phyloP scores from a whole-genome alignment of 345 rosid genomes.

The Cardamine chenopodiifolia region DNA sequence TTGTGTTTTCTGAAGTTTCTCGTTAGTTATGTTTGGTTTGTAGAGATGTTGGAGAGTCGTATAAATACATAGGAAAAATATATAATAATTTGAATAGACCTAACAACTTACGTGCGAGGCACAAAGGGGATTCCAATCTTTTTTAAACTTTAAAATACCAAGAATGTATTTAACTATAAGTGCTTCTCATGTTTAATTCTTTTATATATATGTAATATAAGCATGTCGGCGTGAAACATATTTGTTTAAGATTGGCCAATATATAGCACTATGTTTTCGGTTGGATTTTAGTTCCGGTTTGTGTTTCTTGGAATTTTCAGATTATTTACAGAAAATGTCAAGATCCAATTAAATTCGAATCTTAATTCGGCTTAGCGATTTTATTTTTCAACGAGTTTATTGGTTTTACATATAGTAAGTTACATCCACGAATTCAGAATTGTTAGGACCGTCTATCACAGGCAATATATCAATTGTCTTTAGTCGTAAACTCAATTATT shows the following conservation, averaged over 20 bases:
- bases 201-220: background rate
- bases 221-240: constrained; percentile 15
- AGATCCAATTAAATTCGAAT: background rate
- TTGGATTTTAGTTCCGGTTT: background rate
- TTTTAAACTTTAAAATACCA: background rate
- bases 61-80: background rate
- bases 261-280: background rate
- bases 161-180: constrained; percentile 4
- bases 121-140: background rate
- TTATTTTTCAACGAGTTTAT: too few species aligned
- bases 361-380: too few species aligned
- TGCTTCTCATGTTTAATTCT: constrained; percentile 39
- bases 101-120: constrained; percentile 39
- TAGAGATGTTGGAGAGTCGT: background rate
- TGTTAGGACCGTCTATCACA: too few species aligned
- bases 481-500: too few species aligned
- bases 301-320: background rate
- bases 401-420: too few species aligned
- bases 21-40: background rate
- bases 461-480: too few species aligned
- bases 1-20: constrained; percentile 1
- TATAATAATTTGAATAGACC: constrained; percentile 10
- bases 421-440: too few species aligned
- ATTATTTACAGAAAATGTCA: background rate
- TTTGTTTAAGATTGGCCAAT: constrained; percentile 8